Conservation (phyloP, 2,329 filamentous ascomycete species). For the Coniochaeta hoffmannii region DNA sequence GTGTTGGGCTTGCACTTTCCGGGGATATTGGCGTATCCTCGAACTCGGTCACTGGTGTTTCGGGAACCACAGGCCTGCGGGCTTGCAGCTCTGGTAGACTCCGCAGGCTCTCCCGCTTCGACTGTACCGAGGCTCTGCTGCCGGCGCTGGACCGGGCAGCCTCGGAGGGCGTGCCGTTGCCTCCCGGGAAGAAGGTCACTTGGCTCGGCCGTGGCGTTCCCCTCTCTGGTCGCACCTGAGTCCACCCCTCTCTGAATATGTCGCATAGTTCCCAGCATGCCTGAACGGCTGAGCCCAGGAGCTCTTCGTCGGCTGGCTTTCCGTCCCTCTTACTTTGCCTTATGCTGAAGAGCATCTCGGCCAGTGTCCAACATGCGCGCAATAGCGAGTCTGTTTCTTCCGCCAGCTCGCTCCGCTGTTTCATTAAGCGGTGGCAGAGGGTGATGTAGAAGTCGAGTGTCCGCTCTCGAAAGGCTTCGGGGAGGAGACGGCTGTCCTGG, state of each 20-base stretch:
- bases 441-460: slow-evolving; percentile 94
- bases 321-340: slow-evolving; percentile 74
- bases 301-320: slow-evolving; percentile 68
- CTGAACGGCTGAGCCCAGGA: slow-evolving; percentile 80
- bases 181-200: slow-evolving; percentile 57
- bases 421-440: slow-evolving; percentile 92
- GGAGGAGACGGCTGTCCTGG: slow-evolving; percentile 69
- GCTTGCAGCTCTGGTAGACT: slow-evolving; percentile 35
- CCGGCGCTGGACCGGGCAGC: slow-evolving; percentile 22
- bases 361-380: slow-evolving; percentile 80
- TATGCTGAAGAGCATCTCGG: slow-evolving; percentile 88
- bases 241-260: slow-evolving; percentile 88
- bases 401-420: slow-evolving; percentile 70
- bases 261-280: slow-evolving; percentile 94
- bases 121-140: slow-evolving; percentile 41
- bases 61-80: slow-evolving; percentile 51
- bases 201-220: slow-evolving; percentile 79
- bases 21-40: slow-evolving; percentile 83
- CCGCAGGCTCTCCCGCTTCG: slow-evolving; percentile 47
- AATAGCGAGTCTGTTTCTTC: slow-evolving; percentile 81
- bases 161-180: slow-evolving; percentile 32
- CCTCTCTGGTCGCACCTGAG: slow-evolving; percentile 76
- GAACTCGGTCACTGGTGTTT: slow-evolving; percentile 92
- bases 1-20: slow-evolving; percentile 64
- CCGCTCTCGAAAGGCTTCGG: slow-evolving; percentile 79